Base-by-base conservation (phyloP, 2,329 filamentous ascomycete species). In the Fusarium newnesense region DNA sequence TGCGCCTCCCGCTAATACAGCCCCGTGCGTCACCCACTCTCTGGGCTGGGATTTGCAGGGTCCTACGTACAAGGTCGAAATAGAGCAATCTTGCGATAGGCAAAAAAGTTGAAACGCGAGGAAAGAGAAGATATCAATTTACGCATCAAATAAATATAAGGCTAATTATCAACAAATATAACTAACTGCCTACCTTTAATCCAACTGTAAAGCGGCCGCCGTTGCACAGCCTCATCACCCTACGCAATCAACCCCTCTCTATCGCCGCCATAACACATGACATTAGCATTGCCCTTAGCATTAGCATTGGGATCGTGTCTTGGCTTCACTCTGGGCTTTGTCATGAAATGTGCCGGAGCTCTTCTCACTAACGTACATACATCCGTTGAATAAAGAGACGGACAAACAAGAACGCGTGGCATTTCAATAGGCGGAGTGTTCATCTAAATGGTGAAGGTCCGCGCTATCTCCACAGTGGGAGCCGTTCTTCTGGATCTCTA, bases 171-270 rank as follows among this genome's bases (percentile, higher is more conserved):
- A 49, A 19, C 30, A 47, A 44, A 30, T 21, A 56, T 24, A 44
- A 21, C 26, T 30, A 12, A 9, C 19, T 30, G 30, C 43, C 47
- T 30, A 24, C 24, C 24, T 24, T 24, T 34, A 50, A 24, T 16
- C 47, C 40, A 30, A 57, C 58, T 24, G 43, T 49, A 37, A 68
- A 74, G 70, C 43, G 54, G 67, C 58, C 24, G 58, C 65, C 56
- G 61, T 71, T 77, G 73, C 77, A 78, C 76, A 78, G 76, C 76
- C 76, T 76, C 76, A 76, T 58, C 57, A 49, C 75, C 65, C 76
- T 76, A 77, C 76, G 76, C 76, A 77, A 77, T 75, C 76, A 70
- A 70, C 75, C 76, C 75, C 70, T 76, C 73, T 67, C 57, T 52
- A 43, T 44, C 49, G 24, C 49, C 44, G 40, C 60, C 56, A 28